phyloP scores from a whole-genome alignment of 352 stramenopile species.

The Elongisporangium senticosum region DNA sequence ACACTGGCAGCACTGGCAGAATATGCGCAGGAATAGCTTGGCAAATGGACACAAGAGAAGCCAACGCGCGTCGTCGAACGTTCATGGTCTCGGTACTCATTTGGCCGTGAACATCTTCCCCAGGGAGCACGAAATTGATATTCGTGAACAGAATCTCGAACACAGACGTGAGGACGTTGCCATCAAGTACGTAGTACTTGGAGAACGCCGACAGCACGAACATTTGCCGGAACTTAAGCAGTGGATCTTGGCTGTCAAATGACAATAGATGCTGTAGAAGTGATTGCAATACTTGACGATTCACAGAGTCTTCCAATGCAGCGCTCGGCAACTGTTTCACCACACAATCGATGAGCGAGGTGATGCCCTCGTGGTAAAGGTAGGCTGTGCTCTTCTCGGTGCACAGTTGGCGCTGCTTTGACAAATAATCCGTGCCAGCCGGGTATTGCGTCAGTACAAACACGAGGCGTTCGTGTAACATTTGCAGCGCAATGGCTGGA shows the following conservation, averaged over 20 bases:
- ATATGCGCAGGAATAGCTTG: constrained; percentile 70
- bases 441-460: constrained; percentile 50
- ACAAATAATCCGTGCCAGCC: constrained; percentile 46
- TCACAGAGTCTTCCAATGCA: constrained; percentile 33
- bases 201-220: constrained; percentile 62
- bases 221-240: constrained; percentile 73
- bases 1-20: constrained; percentile 62
- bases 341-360: constrained; percentile 63
- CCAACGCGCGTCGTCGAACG: constrained; percentile 55
- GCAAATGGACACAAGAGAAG: constrained; percentile 74
- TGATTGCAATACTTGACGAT: constrained; percentile 32
- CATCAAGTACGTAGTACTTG: constrained; percentile 71
- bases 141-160: constrained; percentile 74
- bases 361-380: constrained; percentile 73
- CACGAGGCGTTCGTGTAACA: constrained; percentile 49
- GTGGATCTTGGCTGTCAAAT: constrained; percentile 48
- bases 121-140: constrained; percentile 66
- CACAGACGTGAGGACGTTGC: constrained; percentile 47
- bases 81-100: constrained; percentile 74
- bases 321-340: constrained; percentile 60
- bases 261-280: constrained; percentile 51
- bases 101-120: constrained; percentile 51
- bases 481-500: constrained; percentile 36
- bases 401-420: constrained; percentile 32
- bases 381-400: constrained; percentile 60